Evolutionary conservation across 495 filamentous ascomycete species (phyloP).

Genomic region (Pyronema omphalodes): DNA sequence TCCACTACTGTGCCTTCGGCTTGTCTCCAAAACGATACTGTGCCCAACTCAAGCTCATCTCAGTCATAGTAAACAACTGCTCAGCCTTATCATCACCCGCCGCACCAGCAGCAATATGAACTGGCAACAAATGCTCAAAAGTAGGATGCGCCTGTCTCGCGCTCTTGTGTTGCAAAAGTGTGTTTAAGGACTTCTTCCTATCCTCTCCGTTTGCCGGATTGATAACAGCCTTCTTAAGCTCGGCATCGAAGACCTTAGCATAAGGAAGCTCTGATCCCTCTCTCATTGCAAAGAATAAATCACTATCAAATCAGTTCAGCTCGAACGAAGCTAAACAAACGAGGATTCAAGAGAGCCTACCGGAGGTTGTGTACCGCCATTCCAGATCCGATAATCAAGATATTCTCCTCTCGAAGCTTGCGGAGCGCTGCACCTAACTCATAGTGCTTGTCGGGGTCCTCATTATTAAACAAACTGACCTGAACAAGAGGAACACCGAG

Average conservation of each 20-base stretch:
- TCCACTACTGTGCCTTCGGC: no score
- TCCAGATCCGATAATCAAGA: constrained; percentile 61
- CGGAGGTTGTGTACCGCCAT: constrained; percentile 73
- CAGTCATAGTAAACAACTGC: constrained; percentile 45
- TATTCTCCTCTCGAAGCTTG: constrained; percentile 47
- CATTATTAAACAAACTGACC: constrained; percentile 52
- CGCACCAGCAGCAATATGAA: constrained; percentile 56
- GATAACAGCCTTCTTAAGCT: constrained; percentile 51
- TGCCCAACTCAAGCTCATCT: constrained; percentile 54
- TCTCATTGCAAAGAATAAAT: constrained; percentile 33
- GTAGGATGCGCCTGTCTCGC: constrained; percentile 59
- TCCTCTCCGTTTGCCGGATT: constrained; percentile 31
- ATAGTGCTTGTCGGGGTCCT: constrained; percentile 54
- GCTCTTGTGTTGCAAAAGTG: constrained; percentile 42
- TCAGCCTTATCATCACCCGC: constrained; percentile 43
- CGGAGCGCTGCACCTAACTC: constrained; percentile 50
- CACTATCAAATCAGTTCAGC: constrained; percentile 25
- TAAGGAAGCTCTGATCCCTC: constrained; percentile 41
- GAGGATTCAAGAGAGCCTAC: constrained; percentile 8
- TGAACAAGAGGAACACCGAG: constrained; percentile 64
- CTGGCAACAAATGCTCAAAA: constrained; percentile 65
- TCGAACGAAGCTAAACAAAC: background rate
- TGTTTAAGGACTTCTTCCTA: constrained; percentile 41
- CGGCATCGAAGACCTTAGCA: constrained; percentile 56
- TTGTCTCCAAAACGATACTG: constrained; percentile 53